Percentiles rank a stretch among this genome's conserved stretches.
These are phyloP conservation scores for Tilletia indica DNA, from an alignment of 1,284 basidiomycete species.

Conservation along the genomic window DNA sequence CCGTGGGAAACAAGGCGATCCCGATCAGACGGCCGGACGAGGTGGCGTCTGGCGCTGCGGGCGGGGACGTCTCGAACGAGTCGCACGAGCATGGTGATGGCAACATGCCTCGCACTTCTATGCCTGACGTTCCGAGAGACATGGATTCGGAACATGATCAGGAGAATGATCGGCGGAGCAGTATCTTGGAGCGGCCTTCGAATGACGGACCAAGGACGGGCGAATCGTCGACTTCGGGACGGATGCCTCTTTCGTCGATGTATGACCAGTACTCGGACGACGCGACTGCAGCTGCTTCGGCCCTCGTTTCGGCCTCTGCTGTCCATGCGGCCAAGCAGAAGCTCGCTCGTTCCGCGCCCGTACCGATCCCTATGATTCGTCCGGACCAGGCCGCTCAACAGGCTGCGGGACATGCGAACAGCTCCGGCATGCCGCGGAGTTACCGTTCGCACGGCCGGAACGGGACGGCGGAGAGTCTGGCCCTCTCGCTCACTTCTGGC, in stretches of 20 bases:
- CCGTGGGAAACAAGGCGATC: constrained; percentile 36
- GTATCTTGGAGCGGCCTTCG: not conserved
- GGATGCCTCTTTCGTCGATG: constrained; percentile 1
- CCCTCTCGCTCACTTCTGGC: not conserved
- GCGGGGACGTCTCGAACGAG: not conserved
- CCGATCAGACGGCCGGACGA: constrained; percentile 35
- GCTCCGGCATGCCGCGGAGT: not conserved
- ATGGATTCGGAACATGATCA: constrained; percentile 17
- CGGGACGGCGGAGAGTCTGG: constrained; percentile 16
- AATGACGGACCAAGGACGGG: not conserved
- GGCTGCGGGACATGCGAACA: not conserved
- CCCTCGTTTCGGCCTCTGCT: not conserved
- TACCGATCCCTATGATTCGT: constrained; percentile 10
- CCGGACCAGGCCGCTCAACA: constrained; percentile 6
- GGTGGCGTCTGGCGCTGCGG: not conserved
- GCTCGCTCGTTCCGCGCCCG: not conserved
- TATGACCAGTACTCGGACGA: constrained; percentile 11
- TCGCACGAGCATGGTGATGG: constrained; percentile 9
- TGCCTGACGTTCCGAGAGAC: constrained; percentile 5
- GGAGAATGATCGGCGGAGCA: constrained; percentile 7
- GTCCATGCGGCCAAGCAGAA: constrained; percentile 9
- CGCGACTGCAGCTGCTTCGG: constrained; percentile 2
- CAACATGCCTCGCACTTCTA: not conserved
- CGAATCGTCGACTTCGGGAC: not conserved
- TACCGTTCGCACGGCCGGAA: constrained; percentile 15